phyloP scores from a whole-genome alignment of 225 moss, liverwort and hornwort genomes.

The Sphagnum tenellum region DNA sequence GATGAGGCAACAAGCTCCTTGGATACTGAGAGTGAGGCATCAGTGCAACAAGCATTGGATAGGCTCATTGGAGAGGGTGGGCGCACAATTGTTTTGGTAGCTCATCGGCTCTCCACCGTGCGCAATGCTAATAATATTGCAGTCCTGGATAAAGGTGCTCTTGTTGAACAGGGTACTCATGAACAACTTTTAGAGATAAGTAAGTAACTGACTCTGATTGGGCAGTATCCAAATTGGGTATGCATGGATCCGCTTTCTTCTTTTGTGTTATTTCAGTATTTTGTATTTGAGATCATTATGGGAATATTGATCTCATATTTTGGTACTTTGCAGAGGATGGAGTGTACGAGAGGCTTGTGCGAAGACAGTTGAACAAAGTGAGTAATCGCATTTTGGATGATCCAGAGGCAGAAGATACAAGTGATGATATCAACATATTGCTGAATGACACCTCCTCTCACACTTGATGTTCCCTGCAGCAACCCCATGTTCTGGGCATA shows the following conservation, averaged over 20 bases:
- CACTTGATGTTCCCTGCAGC: slow-evolving; percentile 4
- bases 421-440: slow-evolving; percentile 45
- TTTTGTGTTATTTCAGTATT: too few species aligned
- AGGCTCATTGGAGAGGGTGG: slow-evolving; percentile 70
- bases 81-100: slow-evolving; percentile 86
- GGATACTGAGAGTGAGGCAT: slow-evolving; percentile 88
- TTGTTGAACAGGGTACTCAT: slow-evolving; percentile 98
- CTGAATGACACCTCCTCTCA: slow-evolving; percentile 29
- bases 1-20: slow-evolving; percentile 97
- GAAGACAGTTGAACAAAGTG: slow-evolving; percentile 92
- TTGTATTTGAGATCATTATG: too few species aligned
- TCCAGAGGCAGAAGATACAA: slow-evolving; percentile 25
- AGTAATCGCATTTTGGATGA: slow-evolving; percentile 45
- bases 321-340: slow-evolving; percentile 40
- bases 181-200: slow-evolving; percentile 39
- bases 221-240: too few species aligned
- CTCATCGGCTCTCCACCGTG: slow-evolving; percentile 88
- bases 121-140: slow-evolving; percentile 96
- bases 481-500: too few species aligned
- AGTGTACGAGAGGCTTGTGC: slow-evolving; percentile 90
- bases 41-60: slow-evolving; percentile 92
- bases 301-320: too few species aligned
- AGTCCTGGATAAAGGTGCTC: slow-evolving; percentile 91
- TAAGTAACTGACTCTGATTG: too few species aligned
- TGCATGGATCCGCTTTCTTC: too few species aligned